Conservation (phyloP, 345 rosid species). For the Melastoma malabathricum region DNA sequence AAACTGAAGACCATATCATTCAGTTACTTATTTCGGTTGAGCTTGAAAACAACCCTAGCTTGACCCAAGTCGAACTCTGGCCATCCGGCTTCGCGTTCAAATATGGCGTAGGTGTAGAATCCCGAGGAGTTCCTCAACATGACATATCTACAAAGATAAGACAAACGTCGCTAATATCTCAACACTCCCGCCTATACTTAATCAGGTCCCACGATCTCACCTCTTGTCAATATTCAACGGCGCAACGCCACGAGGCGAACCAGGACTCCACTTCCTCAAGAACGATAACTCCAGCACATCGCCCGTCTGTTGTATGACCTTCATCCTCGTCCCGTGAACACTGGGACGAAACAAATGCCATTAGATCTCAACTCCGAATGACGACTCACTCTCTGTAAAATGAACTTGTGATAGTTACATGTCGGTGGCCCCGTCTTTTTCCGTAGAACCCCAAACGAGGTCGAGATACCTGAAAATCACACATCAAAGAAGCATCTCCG, state of each 20-base stretch:
- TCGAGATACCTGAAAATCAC: conserved; percentile 6
- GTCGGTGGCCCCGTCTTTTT: not conserved
- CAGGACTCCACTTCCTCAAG: conserved; percentile 6
- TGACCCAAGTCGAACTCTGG: conserved; percentile 7
- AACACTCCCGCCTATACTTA: not conserved
- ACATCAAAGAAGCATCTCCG: not conserved
- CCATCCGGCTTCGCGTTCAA: conserved; percentile 8
- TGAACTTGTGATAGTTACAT: not conserved
- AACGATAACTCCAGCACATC: conserved; percentile 9
- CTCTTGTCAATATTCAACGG: conserved; percentile 12
- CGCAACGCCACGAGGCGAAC: not conserved
- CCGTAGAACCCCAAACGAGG: conserved; percentile 4
- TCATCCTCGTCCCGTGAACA: conserved; percentile 3
- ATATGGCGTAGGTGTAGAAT: conserved; percentile 9
- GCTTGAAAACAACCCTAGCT: conserved; percentile 10
- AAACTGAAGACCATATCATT: not conserved
- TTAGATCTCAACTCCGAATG: not conserved
- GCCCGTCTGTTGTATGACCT: not conserved
- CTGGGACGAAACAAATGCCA: not conserved
- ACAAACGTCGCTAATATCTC: not conserved
- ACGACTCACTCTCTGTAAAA: not conserved
- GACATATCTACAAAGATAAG: conserved; percentile 6
- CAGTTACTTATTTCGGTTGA: conserved; percentile 7
- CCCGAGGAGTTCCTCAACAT: conserved; percentile 6
- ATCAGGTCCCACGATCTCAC: not conserved